phyloP scores from a whole-genome alignment of 2,329 filamentous ascomycete species.

The Fusarium oxysporum region DNA sequence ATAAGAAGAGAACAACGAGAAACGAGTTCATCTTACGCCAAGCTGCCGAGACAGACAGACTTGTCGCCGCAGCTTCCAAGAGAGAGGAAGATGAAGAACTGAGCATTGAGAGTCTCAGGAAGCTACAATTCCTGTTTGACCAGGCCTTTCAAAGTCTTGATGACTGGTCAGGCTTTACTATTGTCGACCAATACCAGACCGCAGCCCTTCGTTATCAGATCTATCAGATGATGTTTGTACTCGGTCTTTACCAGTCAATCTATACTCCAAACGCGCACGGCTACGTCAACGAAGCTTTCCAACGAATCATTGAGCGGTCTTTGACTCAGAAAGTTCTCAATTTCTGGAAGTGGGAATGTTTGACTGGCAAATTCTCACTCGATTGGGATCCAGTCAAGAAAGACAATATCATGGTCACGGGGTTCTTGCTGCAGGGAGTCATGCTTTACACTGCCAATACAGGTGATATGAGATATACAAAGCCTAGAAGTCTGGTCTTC shows the following conservation, averaged over 20 bases:
- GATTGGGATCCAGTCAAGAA: not conserved
- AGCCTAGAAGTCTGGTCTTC: not conserved
- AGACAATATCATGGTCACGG: not conserved
- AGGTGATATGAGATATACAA: not conserved
- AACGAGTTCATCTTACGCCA: not conserved
- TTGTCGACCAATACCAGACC: not conserved
- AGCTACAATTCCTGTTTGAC: not conserved
- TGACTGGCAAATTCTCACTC: not conserved
- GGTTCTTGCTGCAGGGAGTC: not conserved
- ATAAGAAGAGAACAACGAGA: not conserved
- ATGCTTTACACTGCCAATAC: not conserved
- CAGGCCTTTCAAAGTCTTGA: rapidly evolving
- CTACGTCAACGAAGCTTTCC: not conserved
- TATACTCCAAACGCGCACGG: not conserved
- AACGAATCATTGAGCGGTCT: not conserved
- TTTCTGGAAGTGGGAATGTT: not conserved
- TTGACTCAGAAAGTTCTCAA: not conserved
- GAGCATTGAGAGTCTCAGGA: not conserved
- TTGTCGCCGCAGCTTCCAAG: not conserved
- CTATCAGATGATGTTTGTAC: not conserved
- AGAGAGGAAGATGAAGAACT: not conserved
- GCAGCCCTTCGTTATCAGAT: not conserved
- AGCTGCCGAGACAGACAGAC: not conserved
- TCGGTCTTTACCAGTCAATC: not conserved
- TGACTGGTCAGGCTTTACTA: not conserved